These are phyloP conservation scores for Arabidopsis suecica DNA, from an alignment of 345 rosid genomes.

Conservation along the genomic window DNA sequence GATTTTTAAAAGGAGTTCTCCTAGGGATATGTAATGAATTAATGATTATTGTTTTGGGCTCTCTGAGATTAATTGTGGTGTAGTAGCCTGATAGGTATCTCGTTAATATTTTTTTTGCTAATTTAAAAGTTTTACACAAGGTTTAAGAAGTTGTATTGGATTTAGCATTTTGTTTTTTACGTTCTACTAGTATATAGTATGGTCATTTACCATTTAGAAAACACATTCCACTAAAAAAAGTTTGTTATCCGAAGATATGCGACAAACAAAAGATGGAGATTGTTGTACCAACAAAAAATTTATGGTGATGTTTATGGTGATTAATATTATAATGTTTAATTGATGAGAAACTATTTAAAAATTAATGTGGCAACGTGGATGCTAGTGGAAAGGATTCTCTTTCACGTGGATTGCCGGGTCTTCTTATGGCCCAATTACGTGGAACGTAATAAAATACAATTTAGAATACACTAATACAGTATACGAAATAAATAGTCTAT, in stretches of 20 bases:
- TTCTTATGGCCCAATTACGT: slow-evolving; percentile 39
- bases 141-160: slow-evolving; percentile 17
- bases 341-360: not conserved
- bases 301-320: not conserved
- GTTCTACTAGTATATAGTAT: not conserved
- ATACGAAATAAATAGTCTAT: not conserved
- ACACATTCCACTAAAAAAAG: not conserved
- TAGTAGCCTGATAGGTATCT: not conserved
- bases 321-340: not conserved
- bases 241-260: not conserved
- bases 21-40: slow-evolving; percentile 36
- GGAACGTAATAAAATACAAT: slow-evolving; percentile 38
- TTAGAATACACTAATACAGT: slow-evolving; percentile 15
- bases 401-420: slow-evolving; percentile 47
- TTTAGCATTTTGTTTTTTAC: not conserved
- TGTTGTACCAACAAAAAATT: slow-evolving; percentile 3
- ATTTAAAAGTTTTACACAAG: not conserved
- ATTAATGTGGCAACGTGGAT: slow-evolving; percentile 36
- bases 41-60: not conserved
- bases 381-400: slow-evolving; percentile 40
- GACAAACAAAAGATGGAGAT: slow-evolving; percentile 10
- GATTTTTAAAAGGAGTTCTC: slow-evolving; percentile 5
- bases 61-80: slow-evolving; percentile 13
- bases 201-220: not conserved
- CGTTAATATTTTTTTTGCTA: not conserved